Percentiles rank a stretch among this genome's conserved stretches.
Evolutionary conservation across 73 alveolate genomes (phyloP).

Genomic region (Tetrahymena borealis): DNA sequence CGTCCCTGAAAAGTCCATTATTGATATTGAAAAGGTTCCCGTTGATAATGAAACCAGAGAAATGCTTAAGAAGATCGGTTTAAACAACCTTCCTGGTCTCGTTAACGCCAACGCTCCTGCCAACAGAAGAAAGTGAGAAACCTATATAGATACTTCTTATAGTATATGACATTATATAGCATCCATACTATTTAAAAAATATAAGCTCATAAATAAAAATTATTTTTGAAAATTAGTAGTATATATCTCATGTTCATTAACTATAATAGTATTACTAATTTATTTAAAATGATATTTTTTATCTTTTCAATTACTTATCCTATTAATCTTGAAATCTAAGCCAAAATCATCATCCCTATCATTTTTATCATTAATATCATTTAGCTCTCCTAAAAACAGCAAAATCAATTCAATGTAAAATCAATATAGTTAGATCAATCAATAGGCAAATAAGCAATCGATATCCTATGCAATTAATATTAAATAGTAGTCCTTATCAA

Average conservation of each 20-base stretch:
- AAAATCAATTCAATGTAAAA: too few species aligned
- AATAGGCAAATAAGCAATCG: too few species aligned
- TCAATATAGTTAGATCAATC: too few species aligned
- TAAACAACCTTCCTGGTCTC: constrained; percentile 5
- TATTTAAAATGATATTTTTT: neutral
- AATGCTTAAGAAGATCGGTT: constrained; percentile 38
- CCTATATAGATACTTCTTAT: neutral
- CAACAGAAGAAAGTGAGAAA: neutral
- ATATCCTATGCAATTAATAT: too few species aligned
- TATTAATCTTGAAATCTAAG: neutral
- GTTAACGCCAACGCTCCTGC: neutral
- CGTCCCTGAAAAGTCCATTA: constrained; percentile 40
- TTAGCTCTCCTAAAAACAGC: neutral
- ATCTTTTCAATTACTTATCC: neutral
- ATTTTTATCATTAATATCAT: neutral
- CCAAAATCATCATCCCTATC: neutral
- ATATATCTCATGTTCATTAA: neutral
- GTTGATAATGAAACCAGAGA: constrained; percentile 24
- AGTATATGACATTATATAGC: neutral
- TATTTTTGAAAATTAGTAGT: neutral
- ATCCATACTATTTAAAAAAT: neutral
- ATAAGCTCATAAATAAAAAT: neutral
- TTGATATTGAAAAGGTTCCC: constrained; percentile 36
- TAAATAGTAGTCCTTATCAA: too few species aligned
- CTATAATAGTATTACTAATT: neutral